Conservation (phyloP, 768 basidiomycete species). For the Mycena haematopus region DNA sequence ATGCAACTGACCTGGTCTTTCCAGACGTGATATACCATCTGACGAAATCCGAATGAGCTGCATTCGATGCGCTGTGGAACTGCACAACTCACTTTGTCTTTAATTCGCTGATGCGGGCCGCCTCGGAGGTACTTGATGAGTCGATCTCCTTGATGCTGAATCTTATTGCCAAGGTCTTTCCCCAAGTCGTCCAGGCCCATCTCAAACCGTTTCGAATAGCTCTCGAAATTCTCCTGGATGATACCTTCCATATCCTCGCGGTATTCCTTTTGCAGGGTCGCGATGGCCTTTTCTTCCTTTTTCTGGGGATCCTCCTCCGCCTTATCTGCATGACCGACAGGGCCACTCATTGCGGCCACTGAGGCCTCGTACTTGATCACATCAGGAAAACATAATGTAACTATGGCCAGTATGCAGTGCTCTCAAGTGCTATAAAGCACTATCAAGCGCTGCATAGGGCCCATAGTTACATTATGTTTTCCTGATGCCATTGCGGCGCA, state of each 20-base stretch:
- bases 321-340: background rate
- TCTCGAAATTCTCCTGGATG: slow-evolving; percentile 25
- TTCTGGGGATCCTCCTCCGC: background rate
- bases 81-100: slow-evolving; percentile 24
- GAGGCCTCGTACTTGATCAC: slow-evolving; percentile 12
- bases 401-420: too few relatives aligned
- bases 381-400: too few relatives aligned
- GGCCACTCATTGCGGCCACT: background rate
- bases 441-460: too few relatives aligned
- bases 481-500: background rate
- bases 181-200: slow-evolving; percentile 31
- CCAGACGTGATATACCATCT: slow-evolving; percentile 33
- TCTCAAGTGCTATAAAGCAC: too few relatives aligned
- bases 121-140: slow-evolving; percentile 29
- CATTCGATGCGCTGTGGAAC: background rate
- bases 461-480: too few relatives aligned
- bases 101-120: slow-evolving; percentile 34
- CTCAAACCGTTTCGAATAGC: slow-evolving; percentile 14
- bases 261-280: slow-evolving; percentile 27
- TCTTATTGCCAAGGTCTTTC: slow-evolving; percentile 31
- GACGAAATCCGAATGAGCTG: background rate
- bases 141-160: slow-evolving; percentile 22
- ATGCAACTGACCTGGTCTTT: slow-evolving; percentile 11
- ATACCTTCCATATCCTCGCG: slow-evolving; percentile 19
- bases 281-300: slow-evolving; percentile 20